Evolutionary conservation across 2,329 filamentous ascomycete species (phyloP).

Genomic region (Ramichloridium luteum): DNA sequence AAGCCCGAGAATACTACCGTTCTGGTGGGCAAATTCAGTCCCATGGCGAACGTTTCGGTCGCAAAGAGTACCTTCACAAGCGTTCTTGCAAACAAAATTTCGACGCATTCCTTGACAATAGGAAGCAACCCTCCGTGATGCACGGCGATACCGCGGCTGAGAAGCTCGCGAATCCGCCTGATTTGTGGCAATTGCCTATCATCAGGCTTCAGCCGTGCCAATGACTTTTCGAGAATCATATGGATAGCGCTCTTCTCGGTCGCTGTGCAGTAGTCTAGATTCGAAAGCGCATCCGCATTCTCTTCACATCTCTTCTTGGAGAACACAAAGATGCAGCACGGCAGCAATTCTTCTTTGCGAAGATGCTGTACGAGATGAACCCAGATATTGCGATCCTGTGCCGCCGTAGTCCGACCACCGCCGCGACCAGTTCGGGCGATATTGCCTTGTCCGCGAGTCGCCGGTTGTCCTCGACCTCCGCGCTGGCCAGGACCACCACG

Average conservation of each 20-base stretch:
- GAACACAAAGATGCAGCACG: slow-evolving; percentile 95
- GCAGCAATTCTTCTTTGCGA: slow-evolving; percentile 73
- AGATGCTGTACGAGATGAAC: slow-evolving; percentile 88
- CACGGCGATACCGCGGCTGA: slow-evolving; percentile 82
- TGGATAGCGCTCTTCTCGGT: slow-evolving; percentile 93
- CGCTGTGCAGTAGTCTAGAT: slow-evolving; percentile 88
- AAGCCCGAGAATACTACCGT: slow-evolving; percentile 97
- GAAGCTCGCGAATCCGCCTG: slow-evolving; percentile 68
- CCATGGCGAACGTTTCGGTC: slow-evolving; percentile 98
- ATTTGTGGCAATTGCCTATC: slow-evolving; percentile 89
- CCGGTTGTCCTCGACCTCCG: slow-evolving; percentile 43
- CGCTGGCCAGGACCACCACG: slow-evolving; percentile 39
- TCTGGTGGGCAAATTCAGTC: slow-evolving; percentile 83
- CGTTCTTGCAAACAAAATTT: slow-evolving; percentile 89
- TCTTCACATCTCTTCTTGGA: slow-evolving; percentile 97
- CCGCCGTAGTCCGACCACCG: slow-evolving; percentile 75
- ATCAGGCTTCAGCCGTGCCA: slow-evolving; percentile 80
- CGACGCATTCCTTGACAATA: slow-evolving; percentile 95
- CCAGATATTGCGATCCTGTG: slow-evolving; percentile 94
- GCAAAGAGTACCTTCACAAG: slow-evolving; percentile 95
- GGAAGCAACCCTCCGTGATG: slow-evolving; percentile 90
- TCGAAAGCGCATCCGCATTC: slow-evolving; percentile 88
- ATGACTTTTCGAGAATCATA: slow-evolving; percentile 92
- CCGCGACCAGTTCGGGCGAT: slow-evolving; percentile 80
- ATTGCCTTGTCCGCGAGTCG: slow-evolving; percentile 56